phyloP scores from a whole-genome alignment of 129 eudicot species.

The Gnaphalium uliginosum region DNA sequence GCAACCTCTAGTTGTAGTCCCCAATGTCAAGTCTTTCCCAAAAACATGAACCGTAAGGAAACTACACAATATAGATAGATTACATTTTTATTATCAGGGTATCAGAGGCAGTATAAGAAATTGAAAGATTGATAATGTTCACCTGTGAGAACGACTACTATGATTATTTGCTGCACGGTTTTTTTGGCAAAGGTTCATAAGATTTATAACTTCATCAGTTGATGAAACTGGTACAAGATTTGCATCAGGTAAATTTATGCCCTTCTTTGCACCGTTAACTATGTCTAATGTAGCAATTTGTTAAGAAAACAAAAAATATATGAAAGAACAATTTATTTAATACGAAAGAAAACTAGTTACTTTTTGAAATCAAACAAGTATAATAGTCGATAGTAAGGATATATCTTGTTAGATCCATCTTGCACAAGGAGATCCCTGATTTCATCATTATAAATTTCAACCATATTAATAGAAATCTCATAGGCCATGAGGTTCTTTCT shows the following conservation, averaged over 20 bases:
- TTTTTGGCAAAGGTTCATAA: conserved; percentile 64
- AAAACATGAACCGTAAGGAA: conserved; percentile 79
- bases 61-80: conserved; percentile 41
- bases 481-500: conserved; percentile 58
- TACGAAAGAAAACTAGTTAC: background rate
- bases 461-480: conserved; percentile 69
- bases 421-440: conserved; percentile 75
- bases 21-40: conserved; percentile 62
- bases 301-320: conserved; percentile 40
- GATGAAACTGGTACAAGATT: conserved; percentile 66
- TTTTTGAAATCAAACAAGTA: conserved; percentile 15
- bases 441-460: conserved; percentile 85
- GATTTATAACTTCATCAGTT: conserved; percentile 59
- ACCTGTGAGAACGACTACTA: conserved; percentile 89
- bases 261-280: conserved; percentile 52
- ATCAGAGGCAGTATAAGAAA: background rate
- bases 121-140: conserved; percentile 5
- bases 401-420: conserved; percentile 64
- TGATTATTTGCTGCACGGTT: conserved; percentile 70
- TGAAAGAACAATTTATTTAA: background rate
- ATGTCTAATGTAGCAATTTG: conserved; percentile 64
- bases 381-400: conserved; percentile 48
- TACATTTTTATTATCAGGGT: background rate
- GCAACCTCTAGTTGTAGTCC: conserved; percentile 59
- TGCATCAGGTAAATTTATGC: conserved; percentile 84